Evolutionary conservation across 2,329 filamentous ascomycete genomes (phyloP).

Genomic region (Clonostachys solani): DNA sequence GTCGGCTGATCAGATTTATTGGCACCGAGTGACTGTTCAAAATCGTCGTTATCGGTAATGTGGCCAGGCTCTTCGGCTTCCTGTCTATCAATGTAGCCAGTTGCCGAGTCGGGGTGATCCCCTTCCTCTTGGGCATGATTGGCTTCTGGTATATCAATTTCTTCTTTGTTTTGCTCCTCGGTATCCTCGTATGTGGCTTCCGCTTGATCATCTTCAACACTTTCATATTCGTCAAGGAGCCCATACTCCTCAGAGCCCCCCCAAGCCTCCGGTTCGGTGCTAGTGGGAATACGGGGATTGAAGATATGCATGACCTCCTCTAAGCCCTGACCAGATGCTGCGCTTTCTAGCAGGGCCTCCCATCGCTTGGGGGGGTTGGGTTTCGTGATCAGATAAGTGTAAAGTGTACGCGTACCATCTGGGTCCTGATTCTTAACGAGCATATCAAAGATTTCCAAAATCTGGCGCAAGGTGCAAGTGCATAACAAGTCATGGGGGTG

Average conservation of each 20-base stretch:
- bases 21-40: too few species aligned
- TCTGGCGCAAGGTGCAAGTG: constrained; percentile 30
- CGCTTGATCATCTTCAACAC: constrained; percentile 6
- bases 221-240: constrained; percentile 14
- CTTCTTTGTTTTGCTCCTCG: constrained; percentile 2
- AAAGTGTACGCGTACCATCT: constrained; percentile 28
- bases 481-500: constrained; percentile 23
- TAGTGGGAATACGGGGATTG: constrained; percentile 4
- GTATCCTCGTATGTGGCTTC: neutral
- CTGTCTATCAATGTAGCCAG: too few species aligned
- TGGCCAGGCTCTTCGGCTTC: too few species aligned
- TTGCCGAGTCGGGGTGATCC: too few species aligned
- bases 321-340: constrained; percentile 31
- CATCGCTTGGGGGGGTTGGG: constrained; percentile 31
- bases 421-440: constrained; percentile 38
- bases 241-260: neutral
- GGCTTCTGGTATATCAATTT: neutral
- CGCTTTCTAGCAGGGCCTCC: constrained; percentile 33
- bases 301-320: constrained; percentile 34
- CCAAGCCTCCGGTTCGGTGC: too few species aligned
- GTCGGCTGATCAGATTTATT: too few species aligned
- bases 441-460: constrained; percentile 36
- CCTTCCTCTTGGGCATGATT: too few species aligned
- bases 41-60: too few species aligned
- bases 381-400: constrained; percentile 35